Conservation (phyloP, 352 stramenopile genomes). For the Phytopythium ostracodes region DNA sequence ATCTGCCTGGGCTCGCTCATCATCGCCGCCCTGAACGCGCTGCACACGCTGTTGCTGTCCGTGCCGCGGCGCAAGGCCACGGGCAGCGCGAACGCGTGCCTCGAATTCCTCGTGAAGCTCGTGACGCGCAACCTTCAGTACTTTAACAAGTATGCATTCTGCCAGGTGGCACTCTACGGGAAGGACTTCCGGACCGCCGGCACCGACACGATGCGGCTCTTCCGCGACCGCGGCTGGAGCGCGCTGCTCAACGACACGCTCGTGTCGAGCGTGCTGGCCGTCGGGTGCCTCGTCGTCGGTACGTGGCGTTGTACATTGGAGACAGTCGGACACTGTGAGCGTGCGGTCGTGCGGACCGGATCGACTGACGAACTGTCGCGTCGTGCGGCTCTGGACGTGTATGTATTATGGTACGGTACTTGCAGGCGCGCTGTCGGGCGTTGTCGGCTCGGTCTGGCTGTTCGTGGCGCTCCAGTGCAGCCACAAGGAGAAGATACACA, state of each 20-base stretch:
- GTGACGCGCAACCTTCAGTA: slow-evolving; percentile 73
- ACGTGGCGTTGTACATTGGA: slow-evolving; percentile 9
- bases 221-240: slow-evolving; percentile 77
- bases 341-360: too few species aligned
- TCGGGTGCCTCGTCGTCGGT: slow-evolving; percentile 79
- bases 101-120: slow-evolving; percentile 76
- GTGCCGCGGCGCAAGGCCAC: slow-evolving; percentile 58
- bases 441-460: slow-evolving; percentile 68
- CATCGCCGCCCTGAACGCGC: slow-evolving; percentile 58
- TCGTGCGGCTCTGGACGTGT: neutral
- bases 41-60: slow-evolving; percentile 67
- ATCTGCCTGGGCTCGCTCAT: slow-evolving; percentile 84
- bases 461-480: slow-evolving; percentile 73
- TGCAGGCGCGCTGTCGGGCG: slow-evolving; percentile 60
- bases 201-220: slow-evolving; percentile 75
- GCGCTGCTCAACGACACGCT: slow-evolving; percentile 76
- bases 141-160: slow-evolving; percentile 89
- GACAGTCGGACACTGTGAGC: neutral
- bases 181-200: slow-evolving; percentile 76
- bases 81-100: slow-evolving; percentile 65
- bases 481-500: slow-evolving; percentile 24
- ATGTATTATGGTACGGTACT: slow-evolving; percentile 6
- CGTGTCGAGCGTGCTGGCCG: slow-evolving; percentile 68
- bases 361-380: neutral
- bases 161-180: slow-evolving; percentile 82